These are phyloP conservation scores for Malus hybrid DNA, from an alignment of 331 rosid species.

Conservation along the genomic window DNA sequence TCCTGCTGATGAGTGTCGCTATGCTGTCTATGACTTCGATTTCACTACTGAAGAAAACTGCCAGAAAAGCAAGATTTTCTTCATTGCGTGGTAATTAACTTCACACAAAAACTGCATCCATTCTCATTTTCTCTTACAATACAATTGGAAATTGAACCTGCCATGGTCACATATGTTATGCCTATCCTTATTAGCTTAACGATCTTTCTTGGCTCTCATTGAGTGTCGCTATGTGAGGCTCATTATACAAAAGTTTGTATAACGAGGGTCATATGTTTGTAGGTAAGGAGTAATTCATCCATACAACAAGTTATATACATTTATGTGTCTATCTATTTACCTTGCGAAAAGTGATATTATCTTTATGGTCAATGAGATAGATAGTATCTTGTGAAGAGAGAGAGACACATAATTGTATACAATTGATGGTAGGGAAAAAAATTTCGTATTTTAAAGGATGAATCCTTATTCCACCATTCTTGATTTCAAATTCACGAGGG, in stretches of 20 bases:
- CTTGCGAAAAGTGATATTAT: not conserved
- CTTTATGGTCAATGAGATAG: no score
- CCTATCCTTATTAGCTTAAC: no score
- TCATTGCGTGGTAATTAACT: constrained; percentile 59
- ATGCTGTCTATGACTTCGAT: constrained; percentile 77
- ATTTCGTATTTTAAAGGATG: not conserved
- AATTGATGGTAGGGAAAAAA: not conserved
- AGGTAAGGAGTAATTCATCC: not conserved
- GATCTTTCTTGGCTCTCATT: no score
- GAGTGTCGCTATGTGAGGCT: not conserved
- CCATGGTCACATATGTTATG: no score
- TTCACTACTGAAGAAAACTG: constrained; percentile 71
- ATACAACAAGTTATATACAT: not conserved
- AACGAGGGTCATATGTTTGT: not conserved
- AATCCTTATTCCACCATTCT: no score
- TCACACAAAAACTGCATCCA: no score
- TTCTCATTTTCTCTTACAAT: no score
- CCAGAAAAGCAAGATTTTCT: constrained; percentile 94
- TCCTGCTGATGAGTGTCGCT: constrained; percentile 79
- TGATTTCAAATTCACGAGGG: no score
- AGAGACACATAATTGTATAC: not conserved
- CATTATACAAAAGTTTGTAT: not conserved
- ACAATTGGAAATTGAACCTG: no score
- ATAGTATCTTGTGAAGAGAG: no score
- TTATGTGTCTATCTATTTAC: not conserved